phyloP scores from a whole-genome alignment of 192 early-diverging fungal species.

The Pilaira anomala region DNA sequence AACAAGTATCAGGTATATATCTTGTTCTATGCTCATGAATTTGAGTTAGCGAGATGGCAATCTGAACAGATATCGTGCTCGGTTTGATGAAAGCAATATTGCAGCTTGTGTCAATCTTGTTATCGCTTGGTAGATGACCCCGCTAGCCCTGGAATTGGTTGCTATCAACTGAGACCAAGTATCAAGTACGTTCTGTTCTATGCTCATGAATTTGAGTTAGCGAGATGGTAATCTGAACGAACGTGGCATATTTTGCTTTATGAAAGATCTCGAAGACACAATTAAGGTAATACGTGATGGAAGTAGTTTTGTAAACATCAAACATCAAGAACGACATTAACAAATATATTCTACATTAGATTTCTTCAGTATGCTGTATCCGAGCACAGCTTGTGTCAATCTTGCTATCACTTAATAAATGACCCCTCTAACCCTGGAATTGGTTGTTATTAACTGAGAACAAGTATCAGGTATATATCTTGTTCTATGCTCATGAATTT shows the following conservation, averaged over 20 bases:
- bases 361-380: too few species aligned
- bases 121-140: background rate
- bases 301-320: too few species aligned
- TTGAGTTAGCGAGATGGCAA: background rate
- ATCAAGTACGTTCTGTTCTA: too few species aligned
- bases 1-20: background rate
- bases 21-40: background rate
- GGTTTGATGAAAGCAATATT: constrained; percentile 1
- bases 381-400: too few species aligned
- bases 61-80: background rate
- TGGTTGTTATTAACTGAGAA: background rate
- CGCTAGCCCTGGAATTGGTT: background rate
- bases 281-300: too few species aligned
- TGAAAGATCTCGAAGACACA: too few species aligned
- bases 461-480: background rate
- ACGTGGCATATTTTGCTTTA: too few species aligned
- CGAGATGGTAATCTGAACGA: background rate
- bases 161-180: background rate
- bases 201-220: background rate
- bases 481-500: constrained; percentile 4
- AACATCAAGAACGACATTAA: too few species aligned
- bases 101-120: background rate
- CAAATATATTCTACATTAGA: too few species aligned
- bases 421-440: too few species aligned
- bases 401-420: too few species aligned